Conservation (phyloP, 805 yeast species). For the Kluyveromyces dobzhanskii region DNA sequence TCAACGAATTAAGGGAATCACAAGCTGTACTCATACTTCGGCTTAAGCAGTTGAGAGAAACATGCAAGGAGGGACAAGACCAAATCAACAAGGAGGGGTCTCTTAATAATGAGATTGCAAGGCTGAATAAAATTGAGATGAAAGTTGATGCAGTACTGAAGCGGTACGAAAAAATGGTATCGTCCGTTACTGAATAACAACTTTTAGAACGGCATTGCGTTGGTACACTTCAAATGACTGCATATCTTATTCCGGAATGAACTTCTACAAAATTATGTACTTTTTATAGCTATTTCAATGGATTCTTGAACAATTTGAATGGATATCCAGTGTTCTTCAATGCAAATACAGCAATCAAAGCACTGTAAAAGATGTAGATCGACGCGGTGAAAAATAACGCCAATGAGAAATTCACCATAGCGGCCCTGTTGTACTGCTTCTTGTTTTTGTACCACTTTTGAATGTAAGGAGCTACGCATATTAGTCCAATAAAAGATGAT, state of each 20-base stretch:
- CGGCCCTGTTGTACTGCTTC: slow-evolving; percentile 12
- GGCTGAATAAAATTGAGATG: slow-evolving; percentile 10
- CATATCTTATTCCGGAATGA: no score
- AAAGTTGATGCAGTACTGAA: slow-evolving; percentile 9
- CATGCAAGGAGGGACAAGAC: slow-evolving; percentile 17
- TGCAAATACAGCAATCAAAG: slow-evolving; percentile 56
- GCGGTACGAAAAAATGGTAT: slow-evolving; percentile 7
- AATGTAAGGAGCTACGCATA: slow-evolving; percentile 44
- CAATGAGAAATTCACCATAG: slow-evolving; percentile 37
- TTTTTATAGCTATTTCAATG: slow-evolving; percentile 8
- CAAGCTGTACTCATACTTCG: slow-evolving; percentile 24
- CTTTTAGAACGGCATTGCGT: neutral
- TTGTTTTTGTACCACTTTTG: slow-evolving; percentile 29
- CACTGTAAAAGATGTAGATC: slow-evolving; percentile 53
- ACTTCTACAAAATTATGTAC: no score
- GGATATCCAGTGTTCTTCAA: slow-evolving; percentile 76
- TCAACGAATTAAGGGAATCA: slow-evolving; percentile 25
- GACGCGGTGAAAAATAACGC: slow-evolving; percentile 36
- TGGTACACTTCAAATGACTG: no score
- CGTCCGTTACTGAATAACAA: neutral
- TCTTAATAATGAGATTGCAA: slow-evolving; percentile 6
- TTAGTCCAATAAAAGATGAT: slow-evolving; percentile 47
- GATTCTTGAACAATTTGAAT: slow-evolving; percentile 41
- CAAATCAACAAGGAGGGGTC: slow-evolving; percentile 12
- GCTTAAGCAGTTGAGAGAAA: slow-evolving; percentile 17